Evolutionary conservation across 192 early-diverging fungal species (phyloP).

Genomic region (Backusella tuberculispora): DNA sequence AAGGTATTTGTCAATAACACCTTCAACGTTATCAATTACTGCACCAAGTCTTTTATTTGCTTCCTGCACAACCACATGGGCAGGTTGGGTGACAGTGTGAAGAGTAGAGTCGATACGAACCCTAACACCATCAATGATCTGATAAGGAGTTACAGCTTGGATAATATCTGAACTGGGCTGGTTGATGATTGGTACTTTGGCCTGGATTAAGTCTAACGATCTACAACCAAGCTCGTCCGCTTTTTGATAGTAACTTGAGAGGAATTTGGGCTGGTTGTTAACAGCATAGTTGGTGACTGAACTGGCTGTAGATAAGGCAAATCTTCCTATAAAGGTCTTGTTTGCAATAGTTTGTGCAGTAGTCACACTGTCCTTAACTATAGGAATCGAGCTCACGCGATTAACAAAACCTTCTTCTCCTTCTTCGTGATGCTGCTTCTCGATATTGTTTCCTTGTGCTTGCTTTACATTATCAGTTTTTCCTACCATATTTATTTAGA

Average conservation of each 20-base stretch:
- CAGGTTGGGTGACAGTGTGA: constrained; percentile 31
- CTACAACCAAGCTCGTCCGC: constrained; percentile 64
- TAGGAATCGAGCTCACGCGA: constrained; percentile 40
- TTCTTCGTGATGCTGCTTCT: background rate
- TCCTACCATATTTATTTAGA: background rate
- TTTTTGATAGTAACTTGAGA: constrained; percentile 35
- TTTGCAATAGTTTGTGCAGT: constrained; percentile 34
- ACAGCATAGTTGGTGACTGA: constrained; percentile 29
- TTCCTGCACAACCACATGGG: constrained; percentile 54
- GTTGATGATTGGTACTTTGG: constrained; percentile 62
- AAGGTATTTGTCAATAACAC: constrained; percentile 43
- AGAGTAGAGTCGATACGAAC: constrained; percentile 26
- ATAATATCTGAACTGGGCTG: constrained; percentile 67
- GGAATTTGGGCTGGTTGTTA: constrained; percentile 14
- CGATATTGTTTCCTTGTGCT: background rate
- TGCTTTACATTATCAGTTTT: constrained; percentile 21
- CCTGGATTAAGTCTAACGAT: constrained; percentile 65
- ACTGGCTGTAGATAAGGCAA: constrained; percentile 35
- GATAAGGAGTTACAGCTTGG: constrained; percentile 55
- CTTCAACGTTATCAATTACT: constrained; percentile 61
- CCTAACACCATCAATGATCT: constrained; percentile 48
- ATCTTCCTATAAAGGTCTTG: constrained; percentile 34
- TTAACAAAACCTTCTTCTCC: constrained; percentile 29
- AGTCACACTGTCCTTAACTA: constrained; percentile 38
- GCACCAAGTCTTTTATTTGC: constrained; percentile 33